Evolutionary conservation across 2,329 filamentous ascomycete genomes (phyloP), one percentile per base, ranked within the genome.

Genomic region (Venturia effusa): DNA sequence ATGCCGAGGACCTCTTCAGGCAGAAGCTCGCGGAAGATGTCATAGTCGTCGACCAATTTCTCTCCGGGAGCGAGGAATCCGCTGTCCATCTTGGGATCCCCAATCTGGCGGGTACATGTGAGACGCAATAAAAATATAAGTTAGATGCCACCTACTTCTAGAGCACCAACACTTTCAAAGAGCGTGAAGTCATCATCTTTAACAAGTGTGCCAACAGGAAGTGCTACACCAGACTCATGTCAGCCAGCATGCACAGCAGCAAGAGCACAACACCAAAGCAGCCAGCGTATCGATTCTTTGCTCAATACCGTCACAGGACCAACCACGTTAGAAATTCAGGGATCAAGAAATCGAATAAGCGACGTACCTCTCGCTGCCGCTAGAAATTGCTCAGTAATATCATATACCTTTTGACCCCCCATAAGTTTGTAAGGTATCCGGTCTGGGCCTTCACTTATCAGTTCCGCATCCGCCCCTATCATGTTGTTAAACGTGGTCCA

Each of bases 81-180:
- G 72, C 91, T 97, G 75, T 99, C 94, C 94, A 99, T 99, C 77
- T 97, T 99, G 0, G 90, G 87, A 72, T 99, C 94, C 90, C 97
- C 97, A 70, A 99, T 96, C 94, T 99, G 70, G 62, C 32, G 48
- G 24, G 11, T 15, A 13, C 62, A 30, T 13, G 51, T 45, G 59
- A 64, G 59, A n/a, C n/a, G 51, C 11, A 19, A 41, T 22, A 3
- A 32, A 24, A 17, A 43, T 19, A 30, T 22, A 19, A 8, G 48
- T 37, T 27, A 40, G 32, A 55, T 40, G 8, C 11, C 37, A 2
- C 64, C 40, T 73, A 81, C 79, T 83, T 94, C 90, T 27, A 94
- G 81, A 69, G 90, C 90, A 67, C 90, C 90, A 69, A 99, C 94
- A 60, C 92, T 88, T 77, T 97, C 94, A 69, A 96, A 97, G 4